Conservation (phyloP, 768 basidiomycete species). For the Suillus alpinus region DNA sequence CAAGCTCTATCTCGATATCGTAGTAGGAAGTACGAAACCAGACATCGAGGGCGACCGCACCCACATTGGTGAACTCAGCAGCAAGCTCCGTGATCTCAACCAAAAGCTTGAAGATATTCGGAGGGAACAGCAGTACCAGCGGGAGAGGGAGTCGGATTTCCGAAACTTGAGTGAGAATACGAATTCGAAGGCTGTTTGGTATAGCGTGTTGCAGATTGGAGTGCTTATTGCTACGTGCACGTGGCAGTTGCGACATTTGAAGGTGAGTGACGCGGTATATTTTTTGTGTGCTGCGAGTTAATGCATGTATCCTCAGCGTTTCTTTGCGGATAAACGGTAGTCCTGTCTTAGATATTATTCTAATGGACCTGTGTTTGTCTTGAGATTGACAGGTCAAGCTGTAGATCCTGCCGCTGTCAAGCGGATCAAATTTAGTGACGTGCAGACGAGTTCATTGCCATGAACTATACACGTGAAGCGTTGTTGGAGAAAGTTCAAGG, state of each 20-base stretch:
- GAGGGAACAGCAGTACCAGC: constrained; percentile 95
- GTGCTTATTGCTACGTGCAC: constrained; percentile 81
- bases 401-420: background rate
- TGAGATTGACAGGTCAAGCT: background rate
- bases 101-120: constrained; percentile 89
- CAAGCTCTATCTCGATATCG: constrained; percentile 90
- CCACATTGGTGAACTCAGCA: constrained; percentile 78
- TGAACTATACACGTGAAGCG: background rate
- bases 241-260: constrained; percentile 93
- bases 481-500: background rate
- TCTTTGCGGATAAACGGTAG: constrained; percentile 82
- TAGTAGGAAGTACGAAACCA: constrained; percentile 83
- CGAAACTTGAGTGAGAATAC: constrained; percentile 85
- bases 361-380: background rate
- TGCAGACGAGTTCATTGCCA: background rate
- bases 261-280: constrained; percentile 46
- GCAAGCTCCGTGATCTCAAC: constrained; percentile 90
- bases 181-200: constrained; percentile 94
- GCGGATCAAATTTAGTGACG: background rate
- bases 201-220: constrained; percentile 82
- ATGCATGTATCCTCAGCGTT: constrained; percentile 45
- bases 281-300: constrained; percentile 6
- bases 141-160: constrained; percentile 91
- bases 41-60: constrained; percentile 86
- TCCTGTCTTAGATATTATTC: constrained; percentile 7